Percentiles rank a stretch among this genome's conserved stretches.
These are phyloP conservation scores for Cardiospermum halicacabum DNA, from an alignment of 345 rosid genomes.

Conservation along the genomic window DNA sequence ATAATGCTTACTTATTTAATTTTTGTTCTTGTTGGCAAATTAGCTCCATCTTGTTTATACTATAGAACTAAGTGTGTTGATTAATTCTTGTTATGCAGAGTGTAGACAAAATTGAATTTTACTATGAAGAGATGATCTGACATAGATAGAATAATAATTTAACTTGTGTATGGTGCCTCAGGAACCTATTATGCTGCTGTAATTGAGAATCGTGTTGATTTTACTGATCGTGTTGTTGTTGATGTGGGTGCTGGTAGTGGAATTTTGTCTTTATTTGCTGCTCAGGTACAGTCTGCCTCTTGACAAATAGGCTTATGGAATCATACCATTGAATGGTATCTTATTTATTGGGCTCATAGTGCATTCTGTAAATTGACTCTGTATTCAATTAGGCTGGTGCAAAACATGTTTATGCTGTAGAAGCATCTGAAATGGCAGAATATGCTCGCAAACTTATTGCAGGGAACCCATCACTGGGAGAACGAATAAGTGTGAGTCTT, in stretches of 20 bases:
- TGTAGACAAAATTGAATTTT: not conserved
- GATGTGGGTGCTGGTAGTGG: conserved; percentile 99
- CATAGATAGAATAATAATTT: not conserved
- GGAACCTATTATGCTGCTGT: conserved; percentile 98
- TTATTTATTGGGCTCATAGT: not conserved
- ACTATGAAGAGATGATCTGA: not conserved
- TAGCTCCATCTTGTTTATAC: not conserved
- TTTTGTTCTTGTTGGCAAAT: conserved; percentile 9
- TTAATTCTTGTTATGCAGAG: not conserved
- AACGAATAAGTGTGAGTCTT: conserved; percentile 74
- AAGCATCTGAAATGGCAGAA: conserved; percentile 99
- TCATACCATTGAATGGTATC: not conserved
- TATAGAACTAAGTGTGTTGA: not conserved
- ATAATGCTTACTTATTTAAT: not conserved
- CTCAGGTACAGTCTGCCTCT: conserved; percentile 56
- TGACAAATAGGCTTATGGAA: not conserved
- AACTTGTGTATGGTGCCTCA: conserved; percentile 29
- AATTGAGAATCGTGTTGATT: conserved; percentile 88
- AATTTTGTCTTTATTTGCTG: conserved; percentile 94
- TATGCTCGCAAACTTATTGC: conserved; percentile 92
- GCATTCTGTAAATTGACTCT: conserved; percentile 8
- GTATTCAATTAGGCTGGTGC: conserved; percentile 79
- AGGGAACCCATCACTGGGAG: conserved; percentile 76
- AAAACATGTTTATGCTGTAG: conserved; percentile 97
- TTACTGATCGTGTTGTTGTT: conserved; percentile 83